These are phyloP conservation scores for Colletotrichum musicola DNA, from an alignment of 2,329 filamentous ascomycete species.

Conservation along the genomic window DNA sequence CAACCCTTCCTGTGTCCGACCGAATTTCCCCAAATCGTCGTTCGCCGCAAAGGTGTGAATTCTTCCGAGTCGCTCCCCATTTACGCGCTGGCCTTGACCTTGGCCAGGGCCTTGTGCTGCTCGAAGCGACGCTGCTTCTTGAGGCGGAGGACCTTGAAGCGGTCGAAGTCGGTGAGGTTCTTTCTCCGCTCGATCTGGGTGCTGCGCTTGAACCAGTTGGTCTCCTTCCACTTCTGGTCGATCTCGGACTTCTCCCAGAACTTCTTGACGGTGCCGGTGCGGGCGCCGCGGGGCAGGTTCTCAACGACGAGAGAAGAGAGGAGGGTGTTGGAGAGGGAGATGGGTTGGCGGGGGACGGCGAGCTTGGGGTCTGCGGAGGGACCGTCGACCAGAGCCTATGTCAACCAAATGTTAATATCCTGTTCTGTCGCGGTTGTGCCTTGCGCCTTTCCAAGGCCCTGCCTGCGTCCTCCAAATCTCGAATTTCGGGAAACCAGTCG, in stretches of 20 bases:
- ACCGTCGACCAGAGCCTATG: constrained; percentile 94
- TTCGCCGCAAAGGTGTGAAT: constrained; percentile 25
- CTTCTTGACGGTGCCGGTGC: constrained; percentile 85
- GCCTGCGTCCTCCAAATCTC: neutral
- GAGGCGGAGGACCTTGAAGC: constrained; percentile 99
- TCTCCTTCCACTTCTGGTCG: constrained; percentile 92
- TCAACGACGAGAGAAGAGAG: constrained; percentile 91
- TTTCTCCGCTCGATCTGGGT: constrained; percentile 87
- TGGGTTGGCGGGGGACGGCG: constrained; percentile 87
- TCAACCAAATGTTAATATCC: constrained; percentile 26
- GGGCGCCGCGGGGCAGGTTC: constrained; percentile 86
- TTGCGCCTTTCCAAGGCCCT: neutral
- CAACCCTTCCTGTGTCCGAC: constrained; percentile 35
- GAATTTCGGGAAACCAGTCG: neutral
- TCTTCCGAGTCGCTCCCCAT: constrained; percentile 45
- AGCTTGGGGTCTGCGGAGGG: constrained; percentile 85
- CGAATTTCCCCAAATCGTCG: constrained; percentile 20
- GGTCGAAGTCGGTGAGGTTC: constrained; percentile 96
- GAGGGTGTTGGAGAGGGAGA: constrained; percentile 84
- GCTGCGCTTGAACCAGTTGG: constrained; percentile 94
- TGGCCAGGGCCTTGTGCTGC: constrained; percentile 95
- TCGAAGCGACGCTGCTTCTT: constrained; percentile 99
- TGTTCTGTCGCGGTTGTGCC: neutral
- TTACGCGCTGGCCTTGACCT: constrained; percentile 87
- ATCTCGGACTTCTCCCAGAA: constrained; percentile 92